Percentiles rank a stretch among this genome's conserved stretches.
These are phyloP conservation scores for Paecilomyces variotii DNA, from an alignment of 2,329 filamentous ascomycete species.

Conservation along the genomic window DNA sequence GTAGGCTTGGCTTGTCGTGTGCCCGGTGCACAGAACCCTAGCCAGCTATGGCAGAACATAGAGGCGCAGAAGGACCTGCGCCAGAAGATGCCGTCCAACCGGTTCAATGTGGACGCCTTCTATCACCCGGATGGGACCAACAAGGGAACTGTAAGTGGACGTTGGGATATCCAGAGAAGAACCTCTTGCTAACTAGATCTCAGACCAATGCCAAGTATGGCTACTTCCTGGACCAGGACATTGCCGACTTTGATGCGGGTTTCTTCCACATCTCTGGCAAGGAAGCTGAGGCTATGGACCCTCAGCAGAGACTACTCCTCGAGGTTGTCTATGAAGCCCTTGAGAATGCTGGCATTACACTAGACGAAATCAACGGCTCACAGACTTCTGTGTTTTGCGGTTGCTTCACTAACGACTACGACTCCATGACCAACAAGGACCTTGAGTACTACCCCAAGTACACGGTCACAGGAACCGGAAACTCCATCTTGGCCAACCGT, in stretches of 20 bases:
- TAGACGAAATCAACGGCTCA: constrained; percentile 12
- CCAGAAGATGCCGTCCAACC: constrained; percentile 1
- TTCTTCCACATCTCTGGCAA: constrained; percentile 15
- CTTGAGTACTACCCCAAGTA: constrained; percentile 8
- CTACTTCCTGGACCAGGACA: constrained; percentile 11
- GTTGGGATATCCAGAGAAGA: background rate
- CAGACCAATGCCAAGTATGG: constrained; percentile 9
- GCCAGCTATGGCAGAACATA: background rate
- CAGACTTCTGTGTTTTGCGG: constrained; percentile 18
- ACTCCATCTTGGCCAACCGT: constrained; percentile 24
- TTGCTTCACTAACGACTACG: constrained; percentile 16
- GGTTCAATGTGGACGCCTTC: constrained; percentile 18
- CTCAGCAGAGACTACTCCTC: constrained; percentile 15
- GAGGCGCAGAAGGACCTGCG: constrained; percentile 1
- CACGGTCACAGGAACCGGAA: constrained; percentile 12
- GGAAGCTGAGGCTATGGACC: constrained; percentile 18
- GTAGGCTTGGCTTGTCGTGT: background rate
- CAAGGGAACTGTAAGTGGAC: constrained; percentile 1
- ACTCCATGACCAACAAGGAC: constrained; percentile 8
- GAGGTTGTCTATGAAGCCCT: constrained; percentile 17
- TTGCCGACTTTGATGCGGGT: constrained; percentile 16
- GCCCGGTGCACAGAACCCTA: background rate
- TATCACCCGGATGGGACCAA: constrained; percentile 9
- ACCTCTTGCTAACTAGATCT: background rate
- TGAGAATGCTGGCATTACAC: constrained; percentile 8